Evolutionary conservation across 345 rosid species (phyloP).

Genomic region (Euphorbia tirucalli): DNA sequence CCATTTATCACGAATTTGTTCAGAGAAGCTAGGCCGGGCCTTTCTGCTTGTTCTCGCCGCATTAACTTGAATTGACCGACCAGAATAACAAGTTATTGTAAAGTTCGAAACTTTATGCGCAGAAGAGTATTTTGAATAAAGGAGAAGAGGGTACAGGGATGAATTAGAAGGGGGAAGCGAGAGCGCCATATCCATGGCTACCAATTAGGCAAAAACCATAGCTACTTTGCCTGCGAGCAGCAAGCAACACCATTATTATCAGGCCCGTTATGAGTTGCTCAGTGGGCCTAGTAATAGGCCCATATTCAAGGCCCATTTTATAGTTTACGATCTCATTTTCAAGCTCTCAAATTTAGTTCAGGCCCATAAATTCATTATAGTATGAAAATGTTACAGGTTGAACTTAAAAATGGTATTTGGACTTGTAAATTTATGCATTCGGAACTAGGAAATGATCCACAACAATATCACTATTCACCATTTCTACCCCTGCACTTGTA

Average conservation of each 20-base stretch:
- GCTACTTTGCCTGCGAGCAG: not conserved
- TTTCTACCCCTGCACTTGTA: too few relatives aligned
- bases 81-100: slow-evolving; percentile 23
- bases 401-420: too few relatives aligned
- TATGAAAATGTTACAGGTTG: too few relatives aligned
- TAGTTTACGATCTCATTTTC: too few relatives aligned
- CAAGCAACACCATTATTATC: not conserved
- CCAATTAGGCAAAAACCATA: too few relatives aligned
- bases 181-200: slow-evolving; percentile 40
- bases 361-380: too few relatives aligned
- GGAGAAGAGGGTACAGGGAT: slow-evolving; percentile 18
- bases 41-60: slow-evolving; percentile 35
- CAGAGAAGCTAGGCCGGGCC: slow-evolving; percentile 69
- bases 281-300: too few relatives aligned
- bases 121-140: slow-evolving; percentile 17
- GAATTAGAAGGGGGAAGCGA: slow-evolving; percentile 24
- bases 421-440: too few relatives aligned
- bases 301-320: too few relatives aligned
- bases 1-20: slow-evolving; percentile 74
- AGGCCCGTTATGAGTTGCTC: not conserved
- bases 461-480: too few relatives aligned
- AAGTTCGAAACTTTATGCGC: slow-evolving; percentile 15
- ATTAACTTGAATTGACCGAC: slow-evolving; percentile 25
- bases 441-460: too few relatives aligned
- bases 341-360: too few relatives aligned